Conservation (phyloP, 2,329 filamentous ascomycete genomes). For the Xylaria sp. region DNA sequence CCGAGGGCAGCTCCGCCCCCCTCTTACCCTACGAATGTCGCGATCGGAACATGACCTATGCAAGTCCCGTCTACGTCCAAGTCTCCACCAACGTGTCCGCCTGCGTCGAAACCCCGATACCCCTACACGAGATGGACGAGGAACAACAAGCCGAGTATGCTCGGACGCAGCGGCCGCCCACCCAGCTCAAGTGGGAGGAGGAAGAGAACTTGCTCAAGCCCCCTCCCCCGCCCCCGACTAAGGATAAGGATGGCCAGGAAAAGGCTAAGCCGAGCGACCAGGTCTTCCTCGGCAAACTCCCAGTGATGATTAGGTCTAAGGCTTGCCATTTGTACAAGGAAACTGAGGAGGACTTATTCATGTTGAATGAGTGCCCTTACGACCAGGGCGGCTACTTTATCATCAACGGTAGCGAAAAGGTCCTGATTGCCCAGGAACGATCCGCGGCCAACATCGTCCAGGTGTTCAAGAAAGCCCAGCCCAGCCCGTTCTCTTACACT, state of each 20-base stretch:
- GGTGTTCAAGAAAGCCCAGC: constrained; percentile 95
- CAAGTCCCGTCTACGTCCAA: constrained; percentile 85
- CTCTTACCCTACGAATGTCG: constrained; percentile 94
- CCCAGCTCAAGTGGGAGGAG: constrained; percentile 62
- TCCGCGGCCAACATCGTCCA: constrained; percentile 98
- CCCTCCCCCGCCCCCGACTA: constrained; percentile 48
- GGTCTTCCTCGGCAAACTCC: constrained; percentile 92
- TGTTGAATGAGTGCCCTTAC: constrained; percentile 95
- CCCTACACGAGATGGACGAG: constrained; percentile 68
- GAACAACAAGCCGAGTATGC: constrained; percentile 60
- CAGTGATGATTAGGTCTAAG: constrained; percentile 97
- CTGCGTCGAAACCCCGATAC: constrained; percentile 74
- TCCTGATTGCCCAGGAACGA: constrained; percentile 94
- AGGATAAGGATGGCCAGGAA: too few species aligned
- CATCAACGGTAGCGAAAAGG: constrained; percentile 98
- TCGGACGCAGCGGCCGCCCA: constrained; percentile 60
- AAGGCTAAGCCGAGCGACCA: constrained; percentile 63
- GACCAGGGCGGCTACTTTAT: constrained; percentile 99
- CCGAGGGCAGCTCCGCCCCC: constrained; percentile 82
- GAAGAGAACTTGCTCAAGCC: constrained; percentile 58
- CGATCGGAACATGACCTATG: constrained; percentile 93
- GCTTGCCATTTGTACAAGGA: constrained; percentile 88
- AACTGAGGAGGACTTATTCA: constrained; percentile 82
- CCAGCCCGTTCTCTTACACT: constrained; percentile 89
- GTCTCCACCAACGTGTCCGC: constrained; percentile 85